A percentile compares a stretch with the other conserved stretches of the same genome.
Conservation (phyloP, 305 asterid species). For the Salvia sclarea region DNA sequence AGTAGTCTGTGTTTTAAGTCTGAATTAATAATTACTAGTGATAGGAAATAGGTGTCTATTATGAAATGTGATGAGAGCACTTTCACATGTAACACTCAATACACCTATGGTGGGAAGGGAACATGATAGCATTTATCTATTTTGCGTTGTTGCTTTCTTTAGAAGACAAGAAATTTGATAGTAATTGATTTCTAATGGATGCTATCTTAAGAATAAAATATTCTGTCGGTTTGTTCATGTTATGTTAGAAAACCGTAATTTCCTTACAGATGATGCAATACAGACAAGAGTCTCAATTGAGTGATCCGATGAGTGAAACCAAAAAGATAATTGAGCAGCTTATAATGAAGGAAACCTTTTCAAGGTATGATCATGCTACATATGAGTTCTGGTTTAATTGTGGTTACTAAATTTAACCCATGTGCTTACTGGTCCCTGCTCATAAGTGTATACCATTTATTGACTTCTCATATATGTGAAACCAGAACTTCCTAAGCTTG, state of each 20-base stretch:
- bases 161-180: neutral
- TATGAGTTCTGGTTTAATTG: conserved; percentile 8
- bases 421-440: neutral
- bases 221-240: conserved; percentile 15
- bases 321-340: conserved; percentile 60
- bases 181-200: conserved; percentile 8
- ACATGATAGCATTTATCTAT: neutral
- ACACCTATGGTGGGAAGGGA: conserved; percentile 4
- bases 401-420: conserved; percentile 5
- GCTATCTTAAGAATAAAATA: neutral
- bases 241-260: conserved; percentile 33
- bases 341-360: conserved; percentile 59
- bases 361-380: conserved; percentile 55
- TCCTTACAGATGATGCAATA: conserved; percentile 31
- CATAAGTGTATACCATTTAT: conserved; percentile 2
- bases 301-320: conserved; percentile 45
- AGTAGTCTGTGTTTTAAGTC: neutral
- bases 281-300: conserved; percentile 38
- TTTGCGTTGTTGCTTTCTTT: conserved; percentile 19
- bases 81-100: conserved; percentile 5
- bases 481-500: neutral
- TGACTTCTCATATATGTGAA: conserved; percentile 14
- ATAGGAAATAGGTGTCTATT: neutral
- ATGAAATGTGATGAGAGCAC: conserved; percentile 18
- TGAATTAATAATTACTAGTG: conserved; percentile 10